phyloP scores from a whole-genome alignment of 805 yeast species.

The Cyberlindnera subsufficiens region DNA sequence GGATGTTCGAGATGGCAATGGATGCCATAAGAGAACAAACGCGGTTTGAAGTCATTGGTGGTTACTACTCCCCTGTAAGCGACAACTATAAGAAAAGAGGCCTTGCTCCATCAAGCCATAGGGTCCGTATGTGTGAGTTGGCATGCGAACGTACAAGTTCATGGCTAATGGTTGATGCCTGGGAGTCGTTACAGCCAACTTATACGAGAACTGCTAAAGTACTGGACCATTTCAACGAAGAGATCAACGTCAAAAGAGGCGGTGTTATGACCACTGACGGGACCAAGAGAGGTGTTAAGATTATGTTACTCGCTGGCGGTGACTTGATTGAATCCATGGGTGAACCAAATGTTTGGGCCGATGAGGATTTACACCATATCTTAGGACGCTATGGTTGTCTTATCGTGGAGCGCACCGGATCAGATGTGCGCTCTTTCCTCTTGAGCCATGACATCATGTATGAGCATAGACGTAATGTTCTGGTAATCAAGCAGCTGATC shows the following conservation, averaged over 20 bases:
- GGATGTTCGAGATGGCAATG: slow-evolving; percentile 99
- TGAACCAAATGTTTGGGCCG: slow-evolving; percentile 99
- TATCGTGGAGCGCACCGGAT: slow-evolving; percentile 94
- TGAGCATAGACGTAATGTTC: slow-evolving; percentile 87
- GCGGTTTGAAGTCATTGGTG: slow-evolving; percentile 91
- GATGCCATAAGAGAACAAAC: slow-evolving; percentile 91
- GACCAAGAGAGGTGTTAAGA: slow-evolving; percentile 74
- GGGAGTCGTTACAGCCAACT: slow-evolving; percentile 91
- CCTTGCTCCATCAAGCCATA: slow-evolving; percentile 77
- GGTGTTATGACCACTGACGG: slow-evolving; percentile 66
- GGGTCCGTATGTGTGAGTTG: slow-evolving; percentile 96
- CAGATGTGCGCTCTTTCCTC: slow-evolving; percentile 89
- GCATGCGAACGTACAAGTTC: slow-evolving; percentile 95
- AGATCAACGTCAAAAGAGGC: slow-evolving; percentile 83
- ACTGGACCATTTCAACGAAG: slow-evolving; percentile 93
- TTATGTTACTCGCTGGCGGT: slow-evolving; percentile 96
- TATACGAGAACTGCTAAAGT: slow-evolving; percentile 95
- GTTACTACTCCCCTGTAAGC: slow-evolving; percentile 90
- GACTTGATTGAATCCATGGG: slow-evolving; percentile 98
- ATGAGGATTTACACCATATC: slow-evolving; percentile 88
- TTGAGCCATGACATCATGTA: slow-evolving; percentile 95
- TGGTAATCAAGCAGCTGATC: slow-evolving; percentile 92
- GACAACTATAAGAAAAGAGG: slow-evolving; percentile 94
- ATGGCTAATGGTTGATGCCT: slow-evolving; percentile 99
- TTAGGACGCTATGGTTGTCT: slow-evolving; percentile 94